Conservation (phyloP, 2,329 filamentous ascomycete species). For the Grosmannia serpens region DNA sequence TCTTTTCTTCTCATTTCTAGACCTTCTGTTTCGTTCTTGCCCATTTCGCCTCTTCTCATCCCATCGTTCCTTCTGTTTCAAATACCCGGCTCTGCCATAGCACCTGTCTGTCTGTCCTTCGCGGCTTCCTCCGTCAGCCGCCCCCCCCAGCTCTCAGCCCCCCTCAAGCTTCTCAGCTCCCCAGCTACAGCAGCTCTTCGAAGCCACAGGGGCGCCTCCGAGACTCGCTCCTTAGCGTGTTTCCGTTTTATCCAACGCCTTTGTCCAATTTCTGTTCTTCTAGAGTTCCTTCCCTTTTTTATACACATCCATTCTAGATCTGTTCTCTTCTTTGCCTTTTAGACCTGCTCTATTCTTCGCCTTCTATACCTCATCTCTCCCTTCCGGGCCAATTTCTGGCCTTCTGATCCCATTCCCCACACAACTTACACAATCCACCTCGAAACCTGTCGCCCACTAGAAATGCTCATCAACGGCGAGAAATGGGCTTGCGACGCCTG, state of each 20-base stretch:
- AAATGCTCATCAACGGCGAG: slow-evolving; percentile 83
- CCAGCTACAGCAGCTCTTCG: neutral
- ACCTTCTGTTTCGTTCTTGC: neutral
- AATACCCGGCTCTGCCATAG: neutral
- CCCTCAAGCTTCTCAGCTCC: neutral
- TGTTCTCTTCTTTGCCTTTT: neutral
- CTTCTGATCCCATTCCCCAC: neutral
- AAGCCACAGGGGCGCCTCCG: slow-evolving; percentile 1
- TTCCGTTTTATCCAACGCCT: neutral
- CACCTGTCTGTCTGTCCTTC: neutral
- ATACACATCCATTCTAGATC: neutral
- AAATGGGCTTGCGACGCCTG: slow-evolving; percentile 98
- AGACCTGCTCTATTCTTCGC: neutral
- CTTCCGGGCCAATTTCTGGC: neutral
- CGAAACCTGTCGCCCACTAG: slow-evolving; percentile 6
- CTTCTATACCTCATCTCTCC: neutral
- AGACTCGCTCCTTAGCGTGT: slow-evolving; percentile 3
- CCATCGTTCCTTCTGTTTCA: neutral
- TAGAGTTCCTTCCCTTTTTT: neutral
- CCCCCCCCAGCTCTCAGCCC: neutral
- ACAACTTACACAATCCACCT: neutral
- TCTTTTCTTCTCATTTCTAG: neutral
- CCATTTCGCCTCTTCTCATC: neutral
- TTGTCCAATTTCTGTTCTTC: neutral
- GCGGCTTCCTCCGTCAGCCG: neutral